Conservation (phyloP, 2,329 filamentous ascomycete genomes). For the Fulvia fulva region DNA sequence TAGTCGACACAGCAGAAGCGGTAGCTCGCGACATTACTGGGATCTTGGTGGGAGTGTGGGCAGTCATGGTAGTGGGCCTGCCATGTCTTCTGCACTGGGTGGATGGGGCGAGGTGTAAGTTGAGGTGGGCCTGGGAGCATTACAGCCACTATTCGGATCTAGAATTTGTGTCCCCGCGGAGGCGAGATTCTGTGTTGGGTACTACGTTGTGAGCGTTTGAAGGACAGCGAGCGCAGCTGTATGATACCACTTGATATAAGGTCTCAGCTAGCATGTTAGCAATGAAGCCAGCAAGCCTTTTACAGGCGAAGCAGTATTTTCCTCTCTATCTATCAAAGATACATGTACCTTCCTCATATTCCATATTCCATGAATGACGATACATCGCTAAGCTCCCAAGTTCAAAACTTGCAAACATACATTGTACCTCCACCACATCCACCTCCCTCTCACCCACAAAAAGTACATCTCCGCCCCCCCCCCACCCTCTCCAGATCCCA, state of each 20-base stretch:
- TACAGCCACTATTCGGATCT: neutral
- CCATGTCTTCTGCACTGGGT: constrained; percentile 50
- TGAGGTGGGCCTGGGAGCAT: neutral
- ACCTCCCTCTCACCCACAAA: no score
- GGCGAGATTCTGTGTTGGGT: neutral
- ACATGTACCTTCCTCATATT: no score
- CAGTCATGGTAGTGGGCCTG: constrained; percentile 52
- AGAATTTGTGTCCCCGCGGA: neutral
- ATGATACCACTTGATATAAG: constrained; percentile 1
- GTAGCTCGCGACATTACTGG: constrained; percentile 82
- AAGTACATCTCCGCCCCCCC: no score
- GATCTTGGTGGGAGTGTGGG: constrained; percentile 79
- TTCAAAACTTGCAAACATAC: neutral
- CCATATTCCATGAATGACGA: no score
- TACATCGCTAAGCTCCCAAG: neutral
- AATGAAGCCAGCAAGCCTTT: neutral
- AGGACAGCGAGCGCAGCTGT: neutral
- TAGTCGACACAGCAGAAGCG: constrained; percentile 53
- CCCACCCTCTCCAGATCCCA: no score
- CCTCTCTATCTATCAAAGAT: neutral
- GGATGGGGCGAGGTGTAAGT: constrained; percentile 70
- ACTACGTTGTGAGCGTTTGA: neutral
- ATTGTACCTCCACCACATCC: no score
- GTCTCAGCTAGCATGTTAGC: neutral
- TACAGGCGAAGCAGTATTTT: neutral